phyloP scores from a whole-genome alignment of 331 rosid genomes.

The Rosa hybrid region DNA sequence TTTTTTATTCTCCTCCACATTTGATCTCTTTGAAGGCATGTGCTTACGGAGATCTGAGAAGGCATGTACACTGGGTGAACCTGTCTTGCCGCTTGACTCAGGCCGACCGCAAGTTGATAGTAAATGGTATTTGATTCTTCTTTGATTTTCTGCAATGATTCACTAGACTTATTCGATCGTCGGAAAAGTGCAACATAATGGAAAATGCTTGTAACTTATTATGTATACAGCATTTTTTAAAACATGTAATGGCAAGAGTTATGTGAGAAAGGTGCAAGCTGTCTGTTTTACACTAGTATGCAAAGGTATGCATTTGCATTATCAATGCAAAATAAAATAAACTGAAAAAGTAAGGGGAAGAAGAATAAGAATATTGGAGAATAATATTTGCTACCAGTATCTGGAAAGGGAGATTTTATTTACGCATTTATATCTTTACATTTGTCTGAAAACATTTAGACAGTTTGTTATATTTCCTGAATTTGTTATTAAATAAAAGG shows the following conservation, averaged over 20 bases:
- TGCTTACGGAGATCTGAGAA: constrained; percentile 79
- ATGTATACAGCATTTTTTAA: not conserved
- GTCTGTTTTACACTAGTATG: not conserved
- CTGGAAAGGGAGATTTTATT: not conserved
- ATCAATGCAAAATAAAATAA: not conserved
- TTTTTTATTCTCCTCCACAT: constrained; percentile 30
- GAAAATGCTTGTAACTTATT: not conserved
- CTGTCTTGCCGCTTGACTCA: constrained; percentile 50
- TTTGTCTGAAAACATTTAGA: not conserved
- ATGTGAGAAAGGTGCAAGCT: constrained; percentile 10
- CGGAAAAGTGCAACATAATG: constrained; percentile 4
- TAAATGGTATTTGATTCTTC: constrained; percentile 65
- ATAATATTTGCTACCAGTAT: not conserved
- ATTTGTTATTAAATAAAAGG: not conserved
- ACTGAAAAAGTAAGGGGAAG: not conserved
- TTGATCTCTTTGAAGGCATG: constrained; percentile 67
- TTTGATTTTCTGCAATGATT: constrained; percentile 7
- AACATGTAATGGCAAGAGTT: not conserved
- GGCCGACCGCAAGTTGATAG: constrained; percentile 58
- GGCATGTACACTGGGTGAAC: constrained; percentile 69
- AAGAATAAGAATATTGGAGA: not conserved
- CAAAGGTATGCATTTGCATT: not conserved
- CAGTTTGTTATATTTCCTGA: constrained; percentile 2
- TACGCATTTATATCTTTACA: not conserved
- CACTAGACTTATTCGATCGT: constrained; percentile 21